A percentile compares a stretch with the other conserved stretches of the same genome.
Conservation (phyloP, 139 green algal species). For the Volvox africanus region DNA sequence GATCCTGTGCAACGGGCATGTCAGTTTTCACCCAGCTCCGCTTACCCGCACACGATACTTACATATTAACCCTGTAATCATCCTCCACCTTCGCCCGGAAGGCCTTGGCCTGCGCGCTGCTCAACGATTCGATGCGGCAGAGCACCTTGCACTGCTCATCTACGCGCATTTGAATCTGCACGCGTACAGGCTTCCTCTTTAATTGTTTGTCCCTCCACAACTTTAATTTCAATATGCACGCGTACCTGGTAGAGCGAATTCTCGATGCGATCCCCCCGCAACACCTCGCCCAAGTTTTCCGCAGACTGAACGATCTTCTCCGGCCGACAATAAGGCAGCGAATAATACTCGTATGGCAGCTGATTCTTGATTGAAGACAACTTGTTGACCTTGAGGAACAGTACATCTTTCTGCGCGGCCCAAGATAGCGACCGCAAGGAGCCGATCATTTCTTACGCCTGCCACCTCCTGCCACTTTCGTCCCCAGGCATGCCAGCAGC, state of each 20-base stretch:
- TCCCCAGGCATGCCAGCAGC: not conserved
- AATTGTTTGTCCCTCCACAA: not conserved
- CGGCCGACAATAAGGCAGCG: conserved; percentile 95
- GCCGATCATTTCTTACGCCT: conserved; percentile 20
- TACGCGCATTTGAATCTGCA: conserved; percentile 90
- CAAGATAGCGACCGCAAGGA: not conserved
- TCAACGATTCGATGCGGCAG: conserved; percentile 88
- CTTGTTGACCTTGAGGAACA: conserved; percentile 97
- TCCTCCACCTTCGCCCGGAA: conserved; percentile 93
- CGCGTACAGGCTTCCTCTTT: not conserved
- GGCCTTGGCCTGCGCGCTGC: conserved; percentile 77
- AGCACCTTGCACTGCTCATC: conserved; percentile 97
- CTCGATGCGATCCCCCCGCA: conserved; percentile 97
- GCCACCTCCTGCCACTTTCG: not conserved
- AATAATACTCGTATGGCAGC: conserved; percentile 99
- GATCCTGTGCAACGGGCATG: conserved; percentile 80
- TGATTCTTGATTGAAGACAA: conserved; percentile 92
- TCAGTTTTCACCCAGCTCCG: not conserved
- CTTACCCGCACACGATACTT: conserved; percentile 15
- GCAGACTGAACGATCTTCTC: conserved; percentile 90
- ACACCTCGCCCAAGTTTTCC: conserved; percentile 97
- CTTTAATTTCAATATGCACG: not conserved
- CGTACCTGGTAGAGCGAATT: conserved; percentile 94
- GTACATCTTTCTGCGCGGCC: conserved; percentile 80
- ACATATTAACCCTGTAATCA: conserved; percentile 99